Evolutionary conservation across 768 basidiomycete genomes (phyloP), one percentile per base, ranked within the genome.

Genomic region (Trametes punicea): DNA sequence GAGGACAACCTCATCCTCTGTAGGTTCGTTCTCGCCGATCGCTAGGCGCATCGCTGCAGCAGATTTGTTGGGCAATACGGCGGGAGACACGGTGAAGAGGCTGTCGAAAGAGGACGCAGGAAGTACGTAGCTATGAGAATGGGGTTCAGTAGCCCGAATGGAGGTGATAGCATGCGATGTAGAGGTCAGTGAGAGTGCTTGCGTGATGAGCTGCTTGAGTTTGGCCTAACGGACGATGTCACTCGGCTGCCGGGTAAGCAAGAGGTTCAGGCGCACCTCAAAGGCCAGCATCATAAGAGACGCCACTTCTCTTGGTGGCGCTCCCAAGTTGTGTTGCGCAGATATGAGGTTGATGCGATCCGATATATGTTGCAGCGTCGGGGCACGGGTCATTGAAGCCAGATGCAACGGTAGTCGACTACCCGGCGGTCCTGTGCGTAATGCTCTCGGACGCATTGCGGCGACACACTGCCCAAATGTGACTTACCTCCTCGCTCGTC

Each of bases 331-430:
- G 62, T 90, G 83, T 64, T 93, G 90, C 1, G 88, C 86, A 36
- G 84, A 88, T 58, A 90, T 87, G 30, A 93, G 81, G 64, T 90
- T 90, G 57, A 91, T 82, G 52, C 89, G 79, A 62, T 93, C 90
- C 6, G 82, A 79, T 39, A 93, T 82, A 59, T 91, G 88, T 65
- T 90, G 87, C 20, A 86, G 65, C 1, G 87, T 88, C 4, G 87
- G 86, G 5, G 83, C 85, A 51, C 83, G 82, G 4, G 87, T 86
- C 55, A 81, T 79, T 8, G 89, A 83, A 30, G 88, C 82, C n/a
- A 92, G 77, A 52, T 90, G 85, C 7, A 90, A 74, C 2, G 85
- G 82, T 20, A 85, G 71, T 27, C 87, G 82, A 59, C 81, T 87
- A 4, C 90, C 90, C 2, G 90, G 80, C 1, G 82, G 79, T 47